These are phyloP conservation scores for Monoraphidium neglectum DNA, from an alignment of 139 green algal species.

Conservation along the genomic window DNA sequence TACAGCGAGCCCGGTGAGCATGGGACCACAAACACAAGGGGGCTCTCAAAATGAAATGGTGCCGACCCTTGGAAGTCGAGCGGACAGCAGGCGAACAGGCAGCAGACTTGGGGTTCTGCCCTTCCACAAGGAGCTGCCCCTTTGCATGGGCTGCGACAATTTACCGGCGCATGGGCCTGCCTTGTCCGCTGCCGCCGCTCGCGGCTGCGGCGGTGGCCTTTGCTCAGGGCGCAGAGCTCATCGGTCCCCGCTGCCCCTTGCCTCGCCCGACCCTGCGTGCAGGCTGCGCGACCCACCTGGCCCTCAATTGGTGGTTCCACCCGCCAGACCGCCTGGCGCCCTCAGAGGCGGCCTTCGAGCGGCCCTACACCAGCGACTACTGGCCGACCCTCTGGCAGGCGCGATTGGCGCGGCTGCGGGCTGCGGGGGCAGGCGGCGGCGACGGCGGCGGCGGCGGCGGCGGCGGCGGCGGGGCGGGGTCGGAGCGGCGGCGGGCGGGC, in stretches of 20 bases:
- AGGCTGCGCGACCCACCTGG: slow-evolving; percentile 55
- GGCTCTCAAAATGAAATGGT: no score
- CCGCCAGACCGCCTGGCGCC: slow-evolving; percentile 78
- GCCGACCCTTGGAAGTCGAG: no score
- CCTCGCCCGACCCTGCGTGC: not conserved
- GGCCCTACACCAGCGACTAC: slow-evolving; percentile 50
- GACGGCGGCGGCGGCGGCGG: no score
- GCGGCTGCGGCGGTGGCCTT: not conserved
- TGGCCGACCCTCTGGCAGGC: slow-evolving; percentile 42
- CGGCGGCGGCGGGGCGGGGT: no score
- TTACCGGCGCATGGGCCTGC: not conserved
- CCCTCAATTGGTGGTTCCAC: slow-evolving; percentile 91
- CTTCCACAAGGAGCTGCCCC: not conserved
- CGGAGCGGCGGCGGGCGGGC: no score
- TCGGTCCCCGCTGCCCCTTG: not conserved
- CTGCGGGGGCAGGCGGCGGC: no score
- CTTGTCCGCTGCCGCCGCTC: not conserved
- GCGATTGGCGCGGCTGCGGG: no score
- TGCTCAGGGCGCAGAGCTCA: not conserved
- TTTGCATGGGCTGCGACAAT: no score
- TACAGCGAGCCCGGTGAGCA: slow-evolving; percentile 28
- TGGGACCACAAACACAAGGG: no score
- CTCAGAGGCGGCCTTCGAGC: slow-evolving; percentile 21
- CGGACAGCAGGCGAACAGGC: no score
- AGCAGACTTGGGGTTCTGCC: no score